Percentiles rank a stretch among this genome's conserved stretches.
These are phyloP conservation scores for Yamadazyma insecticola DNA, from an alignment of 805 yeast genomes.

Conservation along the genomic window DNA sequence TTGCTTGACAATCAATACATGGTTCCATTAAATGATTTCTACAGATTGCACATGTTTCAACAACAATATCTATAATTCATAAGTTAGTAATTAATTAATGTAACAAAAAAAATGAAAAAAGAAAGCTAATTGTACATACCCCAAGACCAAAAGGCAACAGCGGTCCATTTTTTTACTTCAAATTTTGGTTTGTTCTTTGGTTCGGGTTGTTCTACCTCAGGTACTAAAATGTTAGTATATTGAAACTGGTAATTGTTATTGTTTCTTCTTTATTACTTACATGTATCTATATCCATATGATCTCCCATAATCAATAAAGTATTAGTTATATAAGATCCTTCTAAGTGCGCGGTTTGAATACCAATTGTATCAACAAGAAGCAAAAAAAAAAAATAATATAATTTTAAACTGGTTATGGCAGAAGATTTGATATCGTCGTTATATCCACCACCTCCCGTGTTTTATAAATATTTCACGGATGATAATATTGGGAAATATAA, in stretches of 20 bases:
- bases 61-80: constrained; percentile 58
- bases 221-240: constrained; percentile 15
- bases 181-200: constrained; percentile 57
- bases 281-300: constrained; percentile 31
- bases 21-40: constrained; percentile 98
- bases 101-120: too few relatives aligned
- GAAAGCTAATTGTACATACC: constrained; percentile 50
- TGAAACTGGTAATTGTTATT: not conserved
- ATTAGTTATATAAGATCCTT: too few relatives aligned
- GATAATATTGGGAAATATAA: constrained; percentile 52
- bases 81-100: constrained; percentile 17
- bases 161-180: constrained; percentile 97
- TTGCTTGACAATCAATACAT: constrained; percentile 94
- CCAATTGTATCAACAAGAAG: too few relatives aligned
- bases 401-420: too few relatives aligned
- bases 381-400: too few relatives aligned
- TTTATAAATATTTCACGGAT: constrained; percentile 64
- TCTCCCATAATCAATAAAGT: constrained; percentile 14
- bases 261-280: constrained; percentile 15
- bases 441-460: constrained; percentile 95
- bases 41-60: constrained; percentile 97
- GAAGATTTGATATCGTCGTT: constrained; percentile 53
- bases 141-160: constrained; percentile 99
- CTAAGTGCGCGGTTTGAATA: constrained; percentile 1
- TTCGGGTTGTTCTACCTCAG: constrained; percentile 15